A percentile compares a stretch with the other conserved stretches of the same genome.
Conservation (phyloP, 2,329 filamentous ascomycete species). For the Aureobasidium sp. region DNA sequence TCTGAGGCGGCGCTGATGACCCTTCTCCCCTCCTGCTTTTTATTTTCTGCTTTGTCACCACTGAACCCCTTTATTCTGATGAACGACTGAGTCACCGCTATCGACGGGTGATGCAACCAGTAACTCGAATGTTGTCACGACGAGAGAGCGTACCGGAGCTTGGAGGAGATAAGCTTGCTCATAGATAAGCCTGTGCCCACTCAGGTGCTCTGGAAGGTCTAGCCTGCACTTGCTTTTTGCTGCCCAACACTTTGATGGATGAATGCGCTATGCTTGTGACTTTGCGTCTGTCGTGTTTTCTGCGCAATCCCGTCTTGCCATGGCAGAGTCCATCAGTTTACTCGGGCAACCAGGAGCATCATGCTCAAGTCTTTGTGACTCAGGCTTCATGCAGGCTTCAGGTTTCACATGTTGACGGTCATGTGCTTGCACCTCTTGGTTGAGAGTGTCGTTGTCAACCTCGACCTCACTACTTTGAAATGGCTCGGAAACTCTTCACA, state of each 20-base stretch:
- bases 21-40: not conserved
- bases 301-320: not conserved
- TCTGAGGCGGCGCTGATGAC: not conserved
- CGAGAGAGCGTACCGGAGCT: not conserved
- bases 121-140: not conserved
- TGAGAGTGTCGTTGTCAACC: not conserved
- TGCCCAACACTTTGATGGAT: not conserved
- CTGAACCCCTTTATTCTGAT: not conserved
- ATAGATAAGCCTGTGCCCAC: conserved; percentile 9
- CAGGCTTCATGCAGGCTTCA: too few species aligned
- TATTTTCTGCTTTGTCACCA: not conserved
- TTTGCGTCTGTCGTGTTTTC: not conserved
- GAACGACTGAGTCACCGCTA: not conserved
- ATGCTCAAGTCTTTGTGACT: not conserved
- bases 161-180: conserved; percentile 7
- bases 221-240: conserved; percentile 7
- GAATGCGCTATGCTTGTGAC: not conserved
- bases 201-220: conserved; percentile 8
- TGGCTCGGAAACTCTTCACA: not conserved
- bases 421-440: not conserved
- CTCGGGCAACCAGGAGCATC: not conserved
- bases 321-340: not conserved
- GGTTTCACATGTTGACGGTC: not conserved
- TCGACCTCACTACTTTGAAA: not conserved
- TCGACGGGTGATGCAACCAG: not conserved